phyloP scores from a whole-genome alignment of 768 basidiomycete genomes.

The Baorangia bicolor region DNA sequence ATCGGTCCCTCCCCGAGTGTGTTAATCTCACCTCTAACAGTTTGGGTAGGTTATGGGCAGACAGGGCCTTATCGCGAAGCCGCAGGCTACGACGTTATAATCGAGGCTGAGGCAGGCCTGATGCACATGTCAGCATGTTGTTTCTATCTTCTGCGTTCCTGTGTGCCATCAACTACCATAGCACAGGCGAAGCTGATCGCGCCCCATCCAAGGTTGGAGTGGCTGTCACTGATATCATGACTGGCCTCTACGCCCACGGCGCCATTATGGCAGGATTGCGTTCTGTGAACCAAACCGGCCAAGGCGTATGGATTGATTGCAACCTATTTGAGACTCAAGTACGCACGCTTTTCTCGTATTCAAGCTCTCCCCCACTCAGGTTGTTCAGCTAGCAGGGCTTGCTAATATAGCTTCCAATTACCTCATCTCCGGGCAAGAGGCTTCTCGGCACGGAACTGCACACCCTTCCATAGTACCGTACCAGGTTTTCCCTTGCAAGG shows the following conservation, averaged over 20 bases:
- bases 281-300: conserved; percentile 78
- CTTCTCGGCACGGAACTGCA: conserved; percentile 83
- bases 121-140: conserved; percentile 78
- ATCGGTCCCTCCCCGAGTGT: conserved; percentile 12
- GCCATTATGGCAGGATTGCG: conserved; percentile 90
- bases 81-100: conserved; percentile 86
- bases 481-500: conserved; percentile 84
- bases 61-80: conserved; percentile 83
- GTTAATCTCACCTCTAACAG: not conserved
- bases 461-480: conserved; percentile 95
- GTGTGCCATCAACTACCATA: conserved; percentile 29
- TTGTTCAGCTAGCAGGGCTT: conserved; percentile 75
- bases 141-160: conserved; percentile 10
- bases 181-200: conserved; percentile 86
- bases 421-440: conserved; percentile 82
- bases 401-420: conserved; percentile 94
- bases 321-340: conserved; percentile 93
- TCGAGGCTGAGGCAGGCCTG: conserved; percentile 88
- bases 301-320: conserved; percentile 89
- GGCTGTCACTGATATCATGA: conserved; percentile 87
- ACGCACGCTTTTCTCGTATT: conserved; percentile 9
- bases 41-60: conserved; percentile 68
- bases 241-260: conserved; percentile 86
- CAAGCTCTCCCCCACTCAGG: not conserved
- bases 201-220: conserved; percentile 94